Evolutionary conservation across 2,329 filamentous ascomycete species (phyloP), one percentile per base, ranked within the genome.

Genomic region (Aspergillus jensenii): DNA sequence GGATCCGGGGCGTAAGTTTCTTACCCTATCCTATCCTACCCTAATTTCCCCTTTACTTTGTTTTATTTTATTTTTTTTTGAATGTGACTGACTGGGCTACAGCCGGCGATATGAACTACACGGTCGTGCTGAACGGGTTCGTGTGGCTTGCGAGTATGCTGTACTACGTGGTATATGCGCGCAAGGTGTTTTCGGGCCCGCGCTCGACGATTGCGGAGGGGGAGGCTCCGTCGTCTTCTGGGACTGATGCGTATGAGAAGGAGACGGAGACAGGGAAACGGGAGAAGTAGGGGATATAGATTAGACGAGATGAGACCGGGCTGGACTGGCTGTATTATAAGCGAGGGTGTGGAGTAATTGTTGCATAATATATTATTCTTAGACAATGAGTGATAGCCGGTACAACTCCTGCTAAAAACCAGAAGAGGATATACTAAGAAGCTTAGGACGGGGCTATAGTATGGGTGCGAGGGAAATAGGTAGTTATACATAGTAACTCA

Each of bases 141-240:
- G 80, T 87, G 1, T 87, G 85, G 85, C 73, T 81, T 14, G 83
- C 83, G 1, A 78, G 80, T 0, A 68, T 85, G 63, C 50, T 75
- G 1, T 87, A 87, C 68, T 87, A 86, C 65, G 79, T 78, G 62
- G 63, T 84, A 12, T 81, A 82, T 66, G 84, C 84, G 3, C 74
- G 79, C 51, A 86, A 84, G 62, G 87, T 84, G 84, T 87, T 86
- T 63, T 83, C 76, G 0, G 85, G 85, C 1, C 85, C 85, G 0
- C 83, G 82, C 71, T 81, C 81, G 57, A 87, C 84, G 1, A 73
- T 86, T 33, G 15, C 39, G 12, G 50, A 15, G 1, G 23, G 6
- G 33, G 77, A 78, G 7, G 52, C 52, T 45, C n/a, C 61, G 40
- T 17, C 27, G 27, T 31, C 27, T 9, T 31, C 57, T 46, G 4